A percentile compares a stretch with the other conserved stretches of the same genome.
Conservation (phyloP, 495 filamentous ascomycete species). For the Darksidea phi region DNA sequence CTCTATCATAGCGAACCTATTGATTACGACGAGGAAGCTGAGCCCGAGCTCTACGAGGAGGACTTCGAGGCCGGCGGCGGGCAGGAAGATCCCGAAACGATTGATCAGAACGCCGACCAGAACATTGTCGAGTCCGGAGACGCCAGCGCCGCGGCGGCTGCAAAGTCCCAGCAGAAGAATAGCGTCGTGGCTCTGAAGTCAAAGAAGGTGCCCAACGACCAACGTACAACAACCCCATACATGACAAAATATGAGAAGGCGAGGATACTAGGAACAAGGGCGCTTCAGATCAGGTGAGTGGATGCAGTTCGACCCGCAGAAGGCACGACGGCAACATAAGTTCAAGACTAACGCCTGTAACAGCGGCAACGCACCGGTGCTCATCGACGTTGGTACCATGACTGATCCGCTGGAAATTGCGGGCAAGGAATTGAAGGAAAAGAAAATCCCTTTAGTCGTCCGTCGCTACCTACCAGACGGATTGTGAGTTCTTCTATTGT, state of each 20-base stretch:
- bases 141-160: slow-evolving; percentile 62
- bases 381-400: slow-evolving; percentile 95
- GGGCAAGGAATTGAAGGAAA: slow-evolving; percentile 93
- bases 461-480: slow-evolving; percentile 94
- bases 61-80: slow-evolving; percentile 49
- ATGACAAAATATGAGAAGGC: slow-evolving; percentile 99
- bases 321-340: not conserved
- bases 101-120: slow-evolving; percentile 49
- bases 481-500: slow-evolving; percentile 63
- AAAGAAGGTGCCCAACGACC: slow-evolving; percentile 85
- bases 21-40: slow-evolving; percentile 55
- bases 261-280: slow-evolving; percentile 86
- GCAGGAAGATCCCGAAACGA: slow-evolving; percentile 55
- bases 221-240: slow-evolving; percentile 91
- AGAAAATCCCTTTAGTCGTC: slow-evolving; percentile 96
- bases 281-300: slow-evolving; percentile 89
- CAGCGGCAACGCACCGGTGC: slow-evolving; percentile 95
- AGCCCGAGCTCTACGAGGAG: slow-evolving; percentile 56
- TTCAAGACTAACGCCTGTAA: slow-evolving; percentile 15
- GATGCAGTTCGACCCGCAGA: slow-evolving; percentile 17
- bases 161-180: slow-evolving; percentile 47
- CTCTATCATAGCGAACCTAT: slow-evolving; percentile 18
- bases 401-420: slow-evolving; percentile 97
- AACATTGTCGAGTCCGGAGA: slow-evolving; percentile 73
- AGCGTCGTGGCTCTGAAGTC: slow-evolving; percentile 66